phyloP scores from a whole-genome alignment of 1,284 basidiomycete genomes.

The Cutaneotrichosporon sp. region DNA sequence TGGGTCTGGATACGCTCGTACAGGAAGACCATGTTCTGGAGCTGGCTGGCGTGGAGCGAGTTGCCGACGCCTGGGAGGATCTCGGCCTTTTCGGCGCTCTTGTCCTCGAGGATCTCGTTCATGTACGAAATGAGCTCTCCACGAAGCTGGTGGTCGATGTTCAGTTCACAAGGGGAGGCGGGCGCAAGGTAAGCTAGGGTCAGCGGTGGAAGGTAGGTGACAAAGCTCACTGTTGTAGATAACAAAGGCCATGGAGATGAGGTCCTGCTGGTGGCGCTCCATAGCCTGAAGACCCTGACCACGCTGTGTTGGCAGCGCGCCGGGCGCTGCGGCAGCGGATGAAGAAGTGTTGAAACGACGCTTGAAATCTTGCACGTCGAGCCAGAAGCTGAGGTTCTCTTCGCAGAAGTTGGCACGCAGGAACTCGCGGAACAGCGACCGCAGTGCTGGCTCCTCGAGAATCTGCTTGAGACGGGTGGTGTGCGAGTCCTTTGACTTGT shows the following conservation, averaged over 20 bases:
- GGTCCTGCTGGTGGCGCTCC: conserved; percentile 93
- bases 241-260: conserved; percentile 88
- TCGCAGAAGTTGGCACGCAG: conserved; percentile 93
- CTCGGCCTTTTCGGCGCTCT: conserved; percentile 59
- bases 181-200: conserved; percentile 83
- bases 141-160: conserved; percentile 94
- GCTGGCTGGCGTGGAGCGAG: conserved; percentile 75
- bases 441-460: conserved; percentile 84
- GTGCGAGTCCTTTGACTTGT: conserved; percentile 67
- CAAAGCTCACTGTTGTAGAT: conserved; percentile 57
- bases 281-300: conserved; percentile 69
- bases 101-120: conserved; percentile 72
- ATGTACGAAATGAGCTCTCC: conserved; percentile 91
- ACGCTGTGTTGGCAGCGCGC: conserved; percentile 51
- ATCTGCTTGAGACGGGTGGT: conserved; percentile 88
- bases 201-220: background rate
- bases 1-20: conserved; percentile 96
- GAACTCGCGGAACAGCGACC: conserved; percentile 90
- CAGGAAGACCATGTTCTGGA: conserved; percentile 85
- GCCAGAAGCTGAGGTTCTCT: conserved; percentile 94
- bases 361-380: conserved; percentile 96
- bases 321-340: conserved; percentile 67
- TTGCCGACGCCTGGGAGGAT: conserved; percentile 65
- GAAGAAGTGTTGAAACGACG: conserved; percentile 91
- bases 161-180: conserved; percentile 89